These are phyloP conservation scores for Spathaspora passalidarum DNA, from an alignment of 805 yeast species.

Conservation along the genomic window DNA sequence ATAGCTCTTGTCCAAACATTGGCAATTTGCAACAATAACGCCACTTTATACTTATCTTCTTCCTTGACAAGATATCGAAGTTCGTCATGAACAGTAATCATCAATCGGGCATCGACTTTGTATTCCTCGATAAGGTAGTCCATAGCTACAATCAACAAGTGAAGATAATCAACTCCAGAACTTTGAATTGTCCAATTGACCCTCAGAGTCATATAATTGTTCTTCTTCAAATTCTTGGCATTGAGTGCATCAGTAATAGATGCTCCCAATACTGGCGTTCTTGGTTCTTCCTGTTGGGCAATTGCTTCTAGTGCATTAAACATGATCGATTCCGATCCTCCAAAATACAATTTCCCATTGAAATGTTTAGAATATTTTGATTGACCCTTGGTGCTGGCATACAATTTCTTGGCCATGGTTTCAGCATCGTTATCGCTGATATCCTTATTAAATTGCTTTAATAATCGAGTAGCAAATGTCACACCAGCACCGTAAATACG, in stretches of 20 bases:
- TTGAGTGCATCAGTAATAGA: slow-evolving; percentile 84
- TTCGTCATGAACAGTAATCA: slow-evolving; percentile 94
- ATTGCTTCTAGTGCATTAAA: slow-evolving; percentile 86
- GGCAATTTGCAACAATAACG: slow-evolving; percentile 80
- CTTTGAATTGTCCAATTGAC: slow-evolving; percentile 98
- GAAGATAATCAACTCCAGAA: slow-evolving; percentile 95
- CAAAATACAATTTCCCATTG: slow-evolving; percentile 54
- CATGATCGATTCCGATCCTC: slow-evolving; percentile 91
- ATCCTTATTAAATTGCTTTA: slow-evolving; percentile 78
- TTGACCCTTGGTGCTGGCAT: slow-evolving; percentile 79
- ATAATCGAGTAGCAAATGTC: slow-evolving; percentile 78
- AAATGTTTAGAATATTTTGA: slow-evolving; percentile 8
- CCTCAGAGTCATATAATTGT: slow-evolving; percentile 79
- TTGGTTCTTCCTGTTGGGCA: slow-evolving; percentile 76
- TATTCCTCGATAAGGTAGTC: slow-evolving; percentile 69
- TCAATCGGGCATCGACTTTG: slow-evolving; percentile 68
- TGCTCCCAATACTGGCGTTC: slow-evolving; percentile 91
- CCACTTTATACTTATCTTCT: slow-evolving; percentile 71
- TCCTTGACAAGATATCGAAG: slow-evolving; percentile 75
- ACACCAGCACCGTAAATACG: slow-evolving; percentile 97
- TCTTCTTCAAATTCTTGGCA: slow-evolving; percentile 57
- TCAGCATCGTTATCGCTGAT: slow-evolving; percentile 66
- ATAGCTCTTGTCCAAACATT: slow-evolving; percentile 96
- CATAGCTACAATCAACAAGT: slow-evolving; percentile 81
- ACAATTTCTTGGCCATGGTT: slow-evolving; percentile 61